These are phyloP conservation scores for Strigomonas culicis DNA, from an alignment of 208 protist genomes.

Conservation along the genomic window DNA sequence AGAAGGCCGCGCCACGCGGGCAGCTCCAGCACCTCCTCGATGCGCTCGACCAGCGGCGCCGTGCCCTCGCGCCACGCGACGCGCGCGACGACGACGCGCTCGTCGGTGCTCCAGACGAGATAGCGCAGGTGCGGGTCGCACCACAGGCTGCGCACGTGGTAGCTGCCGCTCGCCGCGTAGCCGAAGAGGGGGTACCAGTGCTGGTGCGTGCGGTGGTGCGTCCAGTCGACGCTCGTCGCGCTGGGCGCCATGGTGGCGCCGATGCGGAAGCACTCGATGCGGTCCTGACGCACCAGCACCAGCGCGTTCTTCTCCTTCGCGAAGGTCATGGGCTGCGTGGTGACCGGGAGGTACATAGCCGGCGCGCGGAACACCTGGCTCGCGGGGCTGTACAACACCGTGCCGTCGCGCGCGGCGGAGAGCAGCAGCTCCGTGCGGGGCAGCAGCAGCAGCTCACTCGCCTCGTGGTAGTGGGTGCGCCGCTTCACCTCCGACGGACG, in stretches of 20 bases:
- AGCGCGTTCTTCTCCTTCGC: conserved; percentile 47
- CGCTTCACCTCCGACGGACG: conserved; percentile 87
- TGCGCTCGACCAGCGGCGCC: conserved; percentile 24
- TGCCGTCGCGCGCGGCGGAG: conserved; percentile 77
- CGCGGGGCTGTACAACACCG: conserved; percentile 62
- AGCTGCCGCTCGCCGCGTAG: conserved; percentile 57
- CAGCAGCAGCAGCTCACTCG: conserved; percentile 52
- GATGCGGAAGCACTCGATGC: conserved; percentile 75
- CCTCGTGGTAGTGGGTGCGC: conserved; percentile 89
- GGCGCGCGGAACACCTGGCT: conserved; percentile 58
- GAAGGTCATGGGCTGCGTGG: conserved; percentile 71
- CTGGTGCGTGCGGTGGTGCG: conserved; percentile 4
- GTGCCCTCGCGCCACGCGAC: conserved; percentile 39
- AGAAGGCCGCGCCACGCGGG: conserved; percentile 50
- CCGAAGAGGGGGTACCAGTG: conserved; percentile 75
- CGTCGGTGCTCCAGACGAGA: conserved; percentile 78
- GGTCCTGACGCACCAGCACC: conserved; percentile 61
- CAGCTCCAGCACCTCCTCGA: conserved; percentile 61
- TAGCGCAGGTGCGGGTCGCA: conserved; percentile 57
- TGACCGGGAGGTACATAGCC: conserved; percentile 66
- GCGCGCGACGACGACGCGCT: conserved; percentile 55
- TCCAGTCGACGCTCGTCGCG: neutral
- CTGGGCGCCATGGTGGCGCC: conserved; percentile 5
- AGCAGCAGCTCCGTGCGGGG: conserved; percentile 58
- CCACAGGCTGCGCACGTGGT: conserved; percentile 68